Evolutionary conservation across 2,329 filamentous ascomycete genomes (phyloP).

Genomic region (Graphiopsis chlorocephala): DNA sequence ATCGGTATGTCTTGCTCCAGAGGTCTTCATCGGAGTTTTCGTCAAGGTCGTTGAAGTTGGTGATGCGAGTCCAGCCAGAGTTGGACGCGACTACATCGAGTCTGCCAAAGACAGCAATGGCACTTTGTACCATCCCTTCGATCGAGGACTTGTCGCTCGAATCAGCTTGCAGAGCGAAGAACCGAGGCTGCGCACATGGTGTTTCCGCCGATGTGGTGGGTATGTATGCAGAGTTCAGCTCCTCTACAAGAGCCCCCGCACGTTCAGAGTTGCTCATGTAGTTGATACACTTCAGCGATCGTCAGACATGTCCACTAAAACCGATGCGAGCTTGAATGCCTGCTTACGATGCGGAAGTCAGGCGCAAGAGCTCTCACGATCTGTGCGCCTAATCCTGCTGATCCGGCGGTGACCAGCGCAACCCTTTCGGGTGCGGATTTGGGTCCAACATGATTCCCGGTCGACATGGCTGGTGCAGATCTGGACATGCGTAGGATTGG

Average conservation of each 20-base stretch:
- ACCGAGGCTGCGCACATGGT: background rate
- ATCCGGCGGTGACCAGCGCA: background rate
- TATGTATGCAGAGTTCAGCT: background rate
- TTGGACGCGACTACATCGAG: background rate
- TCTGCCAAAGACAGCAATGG: background rate
- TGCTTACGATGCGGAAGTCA: background rate
- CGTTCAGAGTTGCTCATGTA: background rate
- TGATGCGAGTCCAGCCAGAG: background rate
- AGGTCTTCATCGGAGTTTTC: background rate
- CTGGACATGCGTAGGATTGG: background rate
- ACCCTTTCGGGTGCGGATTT: background rate
- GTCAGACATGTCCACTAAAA: background rate
- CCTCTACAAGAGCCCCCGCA: background rate
- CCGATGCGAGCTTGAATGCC: background rate
- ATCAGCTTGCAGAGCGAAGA: background rate
- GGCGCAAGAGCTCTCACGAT: background rate
- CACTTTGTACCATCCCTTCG: background rate
- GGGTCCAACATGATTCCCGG: too few species aligned
- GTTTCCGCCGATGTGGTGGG: background rate
- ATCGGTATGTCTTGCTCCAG: background rate
- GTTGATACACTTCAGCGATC: background rate
- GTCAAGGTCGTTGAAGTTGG: background rate
- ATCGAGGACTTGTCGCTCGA: background rate
- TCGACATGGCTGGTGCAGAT: background rate
- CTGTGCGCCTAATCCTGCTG: background rate